Conservation (phyloP, 78 protist species). For the Diacronema lutheri region DNA sequence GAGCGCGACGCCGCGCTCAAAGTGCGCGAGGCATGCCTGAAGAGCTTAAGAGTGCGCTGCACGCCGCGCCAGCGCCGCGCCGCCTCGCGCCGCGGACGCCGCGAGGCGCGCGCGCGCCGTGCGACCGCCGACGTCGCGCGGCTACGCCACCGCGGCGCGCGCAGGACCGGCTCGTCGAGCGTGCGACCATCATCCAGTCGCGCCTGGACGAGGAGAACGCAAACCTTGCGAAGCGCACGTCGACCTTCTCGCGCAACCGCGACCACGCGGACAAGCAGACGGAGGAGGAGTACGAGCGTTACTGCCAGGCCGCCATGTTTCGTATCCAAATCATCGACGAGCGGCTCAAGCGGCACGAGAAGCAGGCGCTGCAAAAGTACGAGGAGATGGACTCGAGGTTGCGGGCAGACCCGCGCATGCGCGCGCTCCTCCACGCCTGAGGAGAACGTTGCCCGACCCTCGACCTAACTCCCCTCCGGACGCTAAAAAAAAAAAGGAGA, state of each 20-base stretch:
- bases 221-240: neutral
- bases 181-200: constrained; percentile 52
- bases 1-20: constrained; percentile 5
- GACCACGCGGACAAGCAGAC: constrained; percentile 30
- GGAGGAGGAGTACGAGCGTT: constrained; percentile 46
- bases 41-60: constrained; percentile 40
- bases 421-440: neutral
- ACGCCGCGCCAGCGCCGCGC: no score
- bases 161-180: constrained; percentile 47
- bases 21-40: constrained; percentile 27
- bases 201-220: constrained; percentile 57
- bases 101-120: no score
- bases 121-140: no score
- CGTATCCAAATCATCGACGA: constrained; percentile 53
- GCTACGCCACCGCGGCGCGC: no score
- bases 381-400: constrained; percentile 35
- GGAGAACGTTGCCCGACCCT: no score
- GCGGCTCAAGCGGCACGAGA: constrained; percentile 44
- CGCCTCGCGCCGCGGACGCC: no score
- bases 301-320: constrained; percentile 49
- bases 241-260: constrained; percentile 22
- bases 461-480: no score
- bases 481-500: no score
- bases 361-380: constrained; percentile 26
- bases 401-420: constrained; percentile 29